Evolutionary conservation across 257 asterid genomes (phyloP).

Genomic region (Gentiana macrophylla): DNA sequence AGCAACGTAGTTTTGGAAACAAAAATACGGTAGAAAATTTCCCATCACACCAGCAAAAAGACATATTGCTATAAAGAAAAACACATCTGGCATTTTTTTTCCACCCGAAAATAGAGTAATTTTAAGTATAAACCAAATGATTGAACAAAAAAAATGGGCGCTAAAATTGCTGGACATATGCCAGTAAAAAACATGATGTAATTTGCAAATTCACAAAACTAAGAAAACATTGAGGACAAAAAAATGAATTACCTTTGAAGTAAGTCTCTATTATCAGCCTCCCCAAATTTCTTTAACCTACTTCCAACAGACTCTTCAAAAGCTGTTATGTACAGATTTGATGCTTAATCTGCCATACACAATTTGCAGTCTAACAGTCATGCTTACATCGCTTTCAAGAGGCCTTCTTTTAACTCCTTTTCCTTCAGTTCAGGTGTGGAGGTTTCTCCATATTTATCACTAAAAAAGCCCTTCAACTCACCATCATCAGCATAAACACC

Average conservation of each 20-base stretch:
- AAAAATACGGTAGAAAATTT: too few species aligned
- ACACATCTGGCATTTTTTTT: too few species aligned
- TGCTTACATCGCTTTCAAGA: conserved; percentile 56
- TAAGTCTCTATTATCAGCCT: conserved; percentile 55
- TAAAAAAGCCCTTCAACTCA: conserved; percentile 38
- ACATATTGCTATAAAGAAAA: too few species aligned
- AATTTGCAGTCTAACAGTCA: conserved; percentile 83
- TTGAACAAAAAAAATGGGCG: background rate
- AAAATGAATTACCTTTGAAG: conserved; percentile 43
- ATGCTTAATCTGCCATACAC: conserved; percentile 79
- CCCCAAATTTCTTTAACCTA: conserved; percentile 55
- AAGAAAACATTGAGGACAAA: background rate
- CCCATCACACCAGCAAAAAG: too few species aligned
- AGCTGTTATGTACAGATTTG: conserved; percentile 57
- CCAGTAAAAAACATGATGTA: background rate
- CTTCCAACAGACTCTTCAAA: conserved; percentile 79
- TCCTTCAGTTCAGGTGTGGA: conserved; percentile 38
- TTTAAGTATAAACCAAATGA: background rate
- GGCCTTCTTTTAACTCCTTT: conserved; percentile 36
- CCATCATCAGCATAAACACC: conserved; percentile 83
- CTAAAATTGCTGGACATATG: background rate
- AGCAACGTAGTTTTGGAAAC: too few species aligned
- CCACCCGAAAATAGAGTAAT: background rate
- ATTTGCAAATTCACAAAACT: background rate
- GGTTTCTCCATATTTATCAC: conserved; percentile 42